A percentile compares a stretch with the other conserved stretches of the same genome.
phyloP scores from a whole-genome alignment of 1,284 basidiomycete genomes.

The Marasmius sp. region DNA sequence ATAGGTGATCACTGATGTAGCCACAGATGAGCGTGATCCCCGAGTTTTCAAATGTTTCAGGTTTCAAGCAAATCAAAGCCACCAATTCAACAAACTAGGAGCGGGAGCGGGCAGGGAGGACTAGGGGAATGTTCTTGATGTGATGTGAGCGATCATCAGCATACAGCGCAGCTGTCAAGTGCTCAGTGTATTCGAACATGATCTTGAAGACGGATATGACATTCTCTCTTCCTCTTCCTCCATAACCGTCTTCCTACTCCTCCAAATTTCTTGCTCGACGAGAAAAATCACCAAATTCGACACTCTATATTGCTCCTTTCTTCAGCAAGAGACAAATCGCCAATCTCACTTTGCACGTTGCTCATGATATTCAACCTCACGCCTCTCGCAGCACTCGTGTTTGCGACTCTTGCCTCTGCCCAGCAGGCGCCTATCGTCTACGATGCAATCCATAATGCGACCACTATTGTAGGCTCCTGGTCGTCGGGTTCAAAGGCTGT shows the following conservation, averaged over 20 bases:
- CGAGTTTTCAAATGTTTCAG: too few relatives aligned
- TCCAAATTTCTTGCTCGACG: neutral
- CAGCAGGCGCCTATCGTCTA: constrained; percentile 33
- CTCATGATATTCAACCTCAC: constrained; percentile 12
- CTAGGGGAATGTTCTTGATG: too few relatives aligned
- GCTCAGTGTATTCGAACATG: too few relatives aligned
- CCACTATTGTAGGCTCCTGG: constrained; percentile 81
- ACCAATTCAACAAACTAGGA: too few relatives aligned
- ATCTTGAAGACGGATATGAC: too few relatives aligned
- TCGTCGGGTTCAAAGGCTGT: constrained; percentile 75
- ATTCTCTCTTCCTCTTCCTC: neutral
- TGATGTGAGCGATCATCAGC: too few relatives aligned
- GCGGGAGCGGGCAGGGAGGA: too few relatives aligned
- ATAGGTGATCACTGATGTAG: too few relatives aligned
- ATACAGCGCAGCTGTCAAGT: too few relatives aligned
- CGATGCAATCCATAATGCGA: constrained; percentile 52
- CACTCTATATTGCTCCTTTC: too few relatives aligned
- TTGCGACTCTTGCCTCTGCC: constrained; percentile 39
- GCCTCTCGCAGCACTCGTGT: constrained; percentile 33
- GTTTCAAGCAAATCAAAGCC: too few relatives aligned
- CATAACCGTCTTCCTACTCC: neutral
- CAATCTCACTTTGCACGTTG: neutral
- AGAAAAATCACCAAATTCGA: neutral
- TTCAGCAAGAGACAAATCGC: neutral
- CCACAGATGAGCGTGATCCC: too few relatives aligned